phyloP scores from a whole-genome alignment of 169 alveolate species.

The Plasmodium sp. region DNA sequence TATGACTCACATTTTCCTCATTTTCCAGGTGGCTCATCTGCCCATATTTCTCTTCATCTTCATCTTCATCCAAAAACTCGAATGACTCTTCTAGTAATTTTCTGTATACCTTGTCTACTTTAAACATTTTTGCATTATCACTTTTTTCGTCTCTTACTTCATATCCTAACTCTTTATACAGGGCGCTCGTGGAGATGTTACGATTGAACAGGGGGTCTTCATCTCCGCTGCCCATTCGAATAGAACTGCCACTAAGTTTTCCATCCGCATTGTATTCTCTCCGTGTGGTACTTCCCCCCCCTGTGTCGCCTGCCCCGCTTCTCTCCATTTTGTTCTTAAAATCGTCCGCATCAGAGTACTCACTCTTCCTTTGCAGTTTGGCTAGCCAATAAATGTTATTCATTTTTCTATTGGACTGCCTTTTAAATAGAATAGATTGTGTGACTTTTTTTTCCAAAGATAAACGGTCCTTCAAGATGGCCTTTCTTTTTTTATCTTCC shows the following conservation, averaged over 20 bases:
- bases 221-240: not conserved
- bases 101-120: conserved; percentile 79
- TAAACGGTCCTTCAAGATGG: conserved; percentile 65
- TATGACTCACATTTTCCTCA: conserved; percentile 47
- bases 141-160: conserved; percentile 79
- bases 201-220: conserved; percentile 43
- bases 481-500: conserved; percentile 76
- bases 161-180: conserved; percentile 81
- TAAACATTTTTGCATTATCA: conserved; percentile 77
- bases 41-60: conserved; percentile 80
- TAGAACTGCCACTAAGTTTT: not conserved
- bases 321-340: conserved; percentile 41
- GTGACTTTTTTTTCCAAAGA: conserved; percentile 75
- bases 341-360: conserved; percentile 39
- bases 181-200: conserved; percentile 37
- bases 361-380: conserved; percentile 81
- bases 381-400: conserved; percentile 85
- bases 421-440: conserved; percentile 84
- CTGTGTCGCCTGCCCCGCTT: not conserved
- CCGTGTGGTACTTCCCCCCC: not conserved
- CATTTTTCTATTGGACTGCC: conserved; percentile 85
- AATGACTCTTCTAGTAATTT: conserved; percentile 86
- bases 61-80: conserved; percentile 86
- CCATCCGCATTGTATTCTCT: not conserved
- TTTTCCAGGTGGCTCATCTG: conserved; percentile 8